Percentiles rank a stretch among this genome's conserved stretches.
phyloP scores from a whole-genome alignment of 176 grass and related monocot genomes.

The Otatea glauca region DNA sequence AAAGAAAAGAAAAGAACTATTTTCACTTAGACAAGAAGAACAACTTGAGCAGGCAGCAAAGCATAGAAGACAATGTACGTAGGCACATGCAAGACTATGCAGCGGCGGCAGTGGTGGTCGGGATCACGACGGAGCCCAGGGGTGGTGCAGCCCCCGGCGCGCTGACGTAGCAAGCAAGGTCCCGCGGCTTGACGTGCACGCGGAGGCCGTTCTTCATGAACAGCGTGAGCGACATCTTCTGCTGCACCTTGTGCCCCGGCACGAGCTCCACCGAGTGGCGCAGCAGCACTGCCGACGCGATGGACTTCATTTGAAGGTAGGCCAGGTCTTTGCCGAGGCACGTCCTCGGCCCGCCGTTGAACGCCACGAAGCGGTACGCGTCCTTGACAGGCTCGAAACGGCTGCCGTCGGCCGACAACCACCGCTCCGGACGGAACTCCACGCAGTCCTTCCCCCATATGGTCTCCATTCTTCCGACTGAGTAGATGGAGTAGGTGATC shows the following conservation, averaged over 20 bases:
- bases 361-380: conserved; percentile 84
- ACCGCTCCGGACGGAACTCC: conserved; percentile 86
- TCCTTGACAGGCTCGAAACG: conserved; percentile 79
- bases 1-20: neutral
- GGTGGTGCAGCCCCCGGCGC: conserved; percentile 19
- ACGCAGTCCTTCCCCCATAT: conserved; percentile 92
- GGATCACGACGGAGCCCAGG: conserved; percentile 39
- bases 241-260: conserved; percentile 83
- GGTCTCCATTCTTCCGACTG: conserved; percentile 81
- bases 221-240: conserved; percentile 97
- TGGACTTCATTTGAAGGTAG: conserved; percentile 96
- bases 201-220: conserved; percentile 96
- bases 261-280: conserved; percentile 76
- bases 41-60: conserved; percentile 17
- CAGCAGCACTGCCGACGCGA: conserved; percentile 89
- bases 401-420: conserved; percentile 70
- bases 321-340: conserved; percentile 97
- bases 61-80: neutral
- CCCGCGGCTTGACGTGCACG: conserved; percentile 69
- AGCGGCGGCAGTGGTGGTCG: conserved; percentile 60
- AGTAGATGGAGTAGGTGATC: conserved; percentile 98
- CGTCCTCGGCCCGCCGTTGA: conserved; percentile 89
- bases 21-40: neutral
- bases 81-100: conserved; percentile 40
- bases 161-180: conserved; percentile 46